Conservation (phyloP, 805 yeast species). For the Hanseniaspora guilliermondii region DNA sequence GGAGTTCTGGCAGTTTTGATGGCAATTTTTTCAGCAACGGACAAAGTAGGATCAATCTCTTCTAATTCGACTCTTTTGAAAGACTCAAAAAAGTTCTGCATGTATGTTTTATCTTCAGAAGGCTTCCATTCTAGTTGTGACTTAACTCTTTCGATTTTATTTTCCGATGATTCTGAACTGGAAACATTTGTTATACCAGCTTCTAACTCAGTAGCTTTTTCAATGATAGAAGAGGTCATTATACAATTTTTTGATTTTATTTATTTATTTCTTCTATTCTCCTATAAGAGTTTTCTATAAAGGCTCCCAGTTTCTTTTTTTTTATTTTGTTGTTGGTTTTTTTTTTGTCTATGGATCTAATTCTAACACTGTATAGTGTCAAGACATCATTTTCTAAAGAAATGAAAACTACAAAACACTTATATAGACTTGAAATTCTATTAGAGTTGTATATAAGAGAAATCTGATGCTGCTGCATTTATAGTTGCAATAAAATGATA, state of each 20-base stretch:
- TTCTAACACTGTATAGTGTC: no score
- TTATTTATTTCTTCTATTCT: background rate
- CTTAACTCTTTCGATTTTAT: slow-evolving; percentile 2
- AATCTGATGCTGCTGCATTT: no score
- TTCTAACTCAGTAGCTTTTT: background rate
- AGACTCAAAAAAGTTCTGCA: slow-evolving; percentile 38
- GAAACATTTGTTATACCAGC: background rate
- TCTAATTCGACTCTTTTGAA: slow-evolving; percentile 32
- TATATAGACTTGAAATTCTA: no score
- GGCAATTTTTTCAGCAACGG: slow-evolving; percentile 36
- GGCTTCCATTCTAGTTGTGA: slow-evolving; percentile 10
- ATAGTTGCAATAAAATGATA: no score
- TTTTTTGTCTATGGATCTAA: no score
- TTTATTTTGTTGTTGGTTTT: background rate
- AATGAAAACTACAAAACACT: no score
- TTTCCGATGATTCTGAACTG: background rate
- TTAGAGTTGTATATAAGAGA: no score
- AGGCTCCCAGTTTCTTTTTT: background rate
- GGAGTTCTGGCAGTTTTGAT: slow-evolving; percentile 42
- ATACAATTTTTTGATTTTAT: background rate
- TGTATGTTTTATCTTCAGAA: slow-evolving; percentile 14
- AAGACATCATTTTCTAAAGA: no score
- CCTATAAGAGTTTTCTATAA: background rate
- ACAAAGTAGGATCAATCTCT: slow-evolving; percentile 31
- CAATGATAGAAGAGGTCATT: background rate